Percentiles rank a stretch among this genome's conserved stretches.
These are phyloP conservation scores for Ammopiptanthus mongolicus DNA, from an alignment of 306 rosid species.

Conservation along the genomic window DNA sequence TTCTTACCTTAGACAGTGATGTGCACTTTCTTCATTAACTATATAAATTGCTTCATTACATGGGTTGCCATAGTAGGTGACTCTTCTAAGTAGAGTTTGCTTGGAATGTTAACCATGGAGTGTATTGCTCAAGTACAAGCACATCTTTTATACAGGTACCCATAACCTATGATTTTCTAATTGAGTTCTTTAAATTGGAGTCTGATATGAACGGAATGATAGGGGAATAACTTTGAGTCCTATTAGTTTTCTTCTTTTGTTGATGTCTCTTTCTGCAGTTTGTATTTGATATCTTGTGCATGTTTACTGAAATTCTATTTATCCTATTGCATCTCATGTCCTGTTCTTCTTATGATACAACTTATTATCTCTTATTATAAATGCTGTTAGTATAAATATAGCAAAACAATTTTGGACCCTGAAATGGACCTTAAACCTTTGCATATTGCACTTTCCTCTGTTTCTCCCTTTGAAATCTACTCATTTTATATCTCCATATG, in stretches of 20 bases:
- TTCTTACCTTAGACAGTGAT: not conserved
- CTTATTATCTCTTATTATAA: not conserved
- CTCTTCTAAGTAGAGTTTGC: not conserved
- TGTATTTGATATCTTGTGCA: not conserved
- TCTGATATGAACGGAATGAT: not conserved
- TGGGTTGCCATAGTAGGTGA: not conserved
- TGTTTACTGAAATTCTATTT: not conserved
- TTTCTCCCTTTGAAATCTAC: not conserved
- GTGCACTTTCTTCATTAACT: constrained; percentile 1
- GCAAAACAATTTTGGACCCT: not conserved
- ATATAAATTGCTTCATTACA: constrained; percentile 2
- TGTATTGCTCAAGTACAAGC: not conserved
- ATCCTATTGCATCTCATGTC: not conserved
- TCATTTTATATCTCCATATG: not conserved
- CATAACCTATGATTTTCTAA: not conserved
- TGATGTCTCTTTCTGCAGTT: not conserved
- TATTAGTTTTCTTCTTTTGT: not conserved
- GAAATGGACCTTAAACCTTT: not conserved
- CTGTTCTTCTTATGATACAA: not conserved
- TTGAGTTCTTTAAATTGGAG: not conserved
- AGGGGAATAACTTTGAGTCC: not conserved
- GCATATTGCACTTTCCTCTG: not conserved
- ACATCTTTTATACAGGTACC: not conserved
- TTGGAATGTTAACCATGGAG: constrained; percentile 12
- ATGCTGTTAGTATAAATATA: not conserved